Evolutionary conservation across 2,329 filamentous ascomycete species (phyloP), one percentile per base, ranked within the genome.

Genomic region (Cercospora sp.): DNA sequence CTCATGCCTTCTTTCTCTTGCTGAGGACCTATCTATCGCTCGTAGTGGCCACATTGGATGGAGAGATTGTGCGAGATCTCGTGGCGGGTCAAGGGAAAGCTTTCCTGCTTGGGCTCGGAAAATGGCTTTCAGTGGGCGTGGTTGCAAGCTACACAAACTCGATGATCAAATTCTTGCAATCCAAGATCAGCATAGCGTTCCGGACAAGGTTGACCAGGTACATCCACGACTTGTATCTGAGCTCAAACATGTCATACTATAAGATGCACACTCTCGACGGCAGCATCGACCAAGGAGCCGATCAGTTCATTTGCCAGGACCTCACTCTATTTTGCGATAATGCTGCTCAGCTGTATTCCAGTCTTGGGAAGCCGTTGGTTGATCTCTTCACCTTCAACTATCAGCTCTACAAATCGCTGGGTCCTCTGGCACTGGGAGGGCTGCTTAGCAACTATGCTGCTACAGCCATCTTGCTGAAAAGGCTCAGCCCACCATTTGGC

Each of bases 321-420:
- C 84, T 99, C 33, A 98, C 95, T 0, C 85, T 97, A 0, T 99
- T 99, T 82, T 99, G 96, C 78, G 91, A 92, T 10, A 90, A 94
- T 3, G 94, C 95, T 1, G 94, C 95, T 16, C 92, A 93, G 23
- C 83, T 99, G 5, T 99, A 98, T 81, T 98, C 95, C 1, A 97
- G 94, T 0, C 85, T 99, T 3, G 95, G 95, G n/a, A 99, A 99
- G 79, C 95, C 95, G 0, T 89, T 97, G 72, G 92, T 99, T n/a
- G 95, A 99, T 78, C 85, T 99, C 2, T 92, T 94, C 73, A 95
- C 98, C 58, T 99, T 99, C 84, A 99, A 96, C 80, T 99, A 96
- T 79, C 95, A 99, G 79, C 87, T 99, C 0, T 97, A 96, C 79
- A 90, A 90, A 39, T 96, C 94, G 0, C 85, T 99, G 0, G 95